A percentile compares a stretch with the other conserved stretches of the same genome.
Evolutionary conservation across 345 rosid species (phyloP).

Genomic region (Dimocarpus longan): DNA sequence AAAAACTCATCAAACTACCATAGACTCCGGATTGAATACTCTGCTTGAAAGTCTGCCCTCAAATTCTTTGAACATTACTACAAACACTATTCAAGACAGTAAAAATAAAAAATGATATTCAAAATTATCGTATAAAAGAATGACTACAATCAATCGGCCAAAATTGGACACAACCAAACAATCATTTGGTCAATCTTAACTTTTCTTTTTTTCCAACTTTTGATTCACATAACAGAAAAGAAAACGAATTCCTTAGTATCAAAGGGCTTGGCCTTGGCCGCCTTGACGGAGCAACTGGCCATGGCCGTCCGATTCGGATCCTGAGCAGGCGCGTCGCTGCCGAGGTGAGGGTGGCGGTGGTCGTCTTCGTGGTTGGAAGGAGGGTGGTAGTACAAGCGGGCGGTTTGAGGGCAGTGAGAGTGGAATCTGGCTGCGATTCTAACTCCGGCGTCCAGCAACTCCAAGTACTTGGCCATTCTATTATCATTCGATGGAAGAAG

Average conservation of each 20-base stretch:
- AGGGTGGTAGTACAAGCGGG: slow-evolving; percentile 60
- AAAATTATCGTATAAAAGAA: neutral
- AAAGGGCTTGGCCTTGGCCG: slow-evolving; percentile 11
- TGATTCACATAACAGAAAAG: slow-evolving; percentile 27
- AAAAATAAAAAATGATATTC: too few relatives aligned
- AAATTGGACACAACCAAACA: neutral
- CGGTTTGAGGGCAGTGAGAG: slow-evolving; percentile 70
- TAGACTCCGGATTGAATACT: too few relatives aligned
- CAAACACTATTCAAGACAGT: too few relatives aligned
- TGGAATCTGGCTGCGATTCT: slow-evolving; percentile 59
- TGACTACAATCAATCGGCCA: neutral
- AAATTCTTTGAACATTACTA: too few relatives aligned
- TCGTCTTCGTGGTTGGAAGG: slow-evolving; percentile 37
- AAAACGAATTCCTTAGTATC: slow-evolving; percentile 20
- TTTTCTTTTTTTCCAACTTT: neutral
- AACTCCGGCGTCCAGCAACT: slow-evolving; percentile 44
- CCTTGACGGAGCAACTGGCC: slow-evolving; percentile 22
- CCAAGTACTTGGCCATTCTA: slow-evolving; percentile 48
- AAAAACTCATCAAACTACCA: too few relatives aligned
- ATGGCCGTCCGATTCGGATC: neutral
- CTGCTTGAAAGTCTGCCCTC: too few relatives aligned
- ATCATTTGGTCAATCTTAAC: neutral
- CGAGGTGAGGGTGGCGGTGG: slow-evolving; percentile 15
- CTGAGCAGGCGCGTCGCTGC: neutral
- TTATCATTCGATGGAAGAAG: too few relatives aligned